Conservation (phyloP, 805 yeast genomes). For the Yarrowia bubula region DNA sequence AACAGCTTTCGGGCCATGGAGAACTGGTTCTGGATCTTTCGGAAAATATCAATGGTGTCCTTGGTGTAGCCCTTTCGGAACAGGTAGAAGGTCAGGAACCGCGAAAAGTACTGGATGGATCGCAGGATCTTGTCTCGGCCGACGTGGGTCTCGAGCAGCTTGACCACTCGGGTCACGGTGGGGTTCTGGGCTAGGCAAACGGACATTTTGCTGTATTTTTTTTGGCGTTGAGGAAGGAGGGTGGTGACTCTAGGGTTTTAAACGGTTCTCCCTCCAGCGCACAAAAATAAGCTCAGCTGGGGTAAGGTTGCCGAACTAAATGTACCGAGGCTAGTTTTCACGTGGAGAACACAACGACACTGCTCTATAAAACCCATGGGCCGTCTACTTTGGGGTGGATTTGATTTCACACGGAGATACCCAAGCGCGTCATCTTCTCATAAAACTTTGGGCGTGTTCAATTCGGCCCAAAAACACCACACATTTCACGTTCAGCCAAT, state of each 20-base stretch:
- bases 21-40: conserved; percentile 58
- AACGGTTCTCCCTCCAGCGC: background rate
- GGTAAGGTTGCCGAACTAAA: conserved; percentile 26
- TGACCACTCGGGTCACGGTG: conserved; percentile 56
- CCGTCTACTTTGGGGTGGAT: too few relatives aligned
- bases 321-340: conserved; percentile 25
- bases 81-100: conserved; percentile 66
- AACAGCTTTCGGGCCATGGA: conserved; percentile 76
- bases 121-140: conserved; percentile 83
- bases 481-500: conserved; percentile 16
- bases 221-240: background rate
- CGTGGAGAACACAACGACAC: background rate
- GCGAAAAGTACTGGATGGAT: conserved; percentile 72
- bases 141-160: conserved; percentile 62
- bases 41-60: conserved; percentile 50
- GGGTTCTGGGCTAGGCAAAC: conserved; percentile 61
- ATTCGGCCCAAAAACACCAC: background rate
- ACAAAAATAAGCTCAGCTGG: conserved; percentile 19
- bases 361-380: background rate
- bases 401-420: too few relatives aligned
- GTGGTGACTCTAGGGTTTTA: background rate
- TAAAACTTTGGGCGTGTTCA: too few relatives aligned
- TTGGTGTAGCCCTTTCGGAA: conserved; percentile 54
- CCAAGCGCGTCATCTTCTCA: too few relatives aligned
- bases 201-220: background rate